Base-by-base conservation (phyloP, 371 early-diverging fungal species). In the Circinella umbellata region DNA sequence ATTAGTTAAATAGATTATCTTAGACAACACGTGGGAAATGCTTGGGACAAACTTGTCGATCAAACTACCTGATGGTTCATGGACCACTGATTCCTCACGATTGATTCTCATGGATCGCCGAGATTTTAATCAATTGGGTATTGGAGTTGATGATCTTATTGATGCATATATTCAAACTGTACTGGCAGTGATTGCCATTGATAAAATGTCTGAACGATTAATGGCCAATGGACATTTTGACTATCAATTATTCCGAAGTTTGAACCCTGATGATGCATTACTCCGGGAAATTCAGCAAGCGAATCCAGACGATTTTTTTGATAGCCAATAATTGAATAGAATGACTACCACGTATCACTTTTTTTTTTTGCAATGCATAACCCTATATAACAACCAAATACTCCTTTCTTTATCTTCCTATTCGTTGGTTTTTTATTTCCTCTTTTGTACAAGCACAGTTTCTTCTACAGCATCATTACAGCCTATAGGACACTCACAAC, bases 91-190 rank as follows among this genome's bases (percentile, higher is more conserved):
- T 72, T 87, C 96, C 5, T 90, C 92, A 68, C 84, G 96, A 14
- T 76, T 96, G 49, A 78, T 94, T 62, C 83, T 96, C 34, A 95
- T 97, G 95, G 97, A 97, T 75, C 89, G 95, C 67, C 96, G 95
- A 71, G 97, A 96, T 68, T 96, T 97, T 63, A 96, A 97, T 79
- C 91, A 92, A 74, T 86, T 95, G 38, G 96, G 95, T 9, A 76
- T 96, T 34, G 97, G 96, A 4, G 87, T 96, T 53, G 96, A 96
- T 74, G 96, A 96, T 69, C 78, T 96, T 69, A 97, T 96, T 69
- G 96, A 96, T 75, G 95, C 95, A 4, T 96, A 95, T 71, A 94
- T 97, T 71, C 97, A 97, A 75, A 96, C 97, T 2, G 92, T 94
- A 6, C 76, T 95, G 37, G 88, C 91, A 11, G 94, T 96, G 4